These are phyloP conservation scores for Incumbomyces lentus DNA, from an alignment of 2,329 filamentous ascomycete genomes.

Conservation along the genomic window DNA sequence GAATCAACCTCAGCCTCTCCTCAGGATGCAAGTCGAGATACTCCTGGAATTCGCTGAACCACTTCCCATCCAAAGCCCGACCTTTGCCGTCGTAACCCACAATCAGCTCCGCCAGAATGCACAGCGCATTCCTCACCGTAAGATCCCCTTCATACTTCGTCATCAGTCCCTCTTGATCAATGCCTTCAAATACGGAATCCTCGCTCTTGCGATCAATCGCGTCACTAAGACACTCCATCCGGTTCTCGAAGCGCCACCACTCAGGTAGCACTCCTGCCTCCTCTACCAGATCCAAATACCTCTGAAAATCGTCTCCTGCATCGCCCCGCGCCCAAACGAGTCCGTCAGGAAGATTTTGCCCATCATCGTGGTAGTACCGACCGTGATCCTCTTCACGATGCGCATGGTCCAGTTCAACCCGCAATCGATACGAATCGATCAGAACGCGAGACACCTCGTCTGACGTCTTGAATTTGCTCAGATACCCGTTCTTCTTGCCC, in stretches of 20 bases:
- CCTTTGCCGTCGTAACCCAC: slow-evolving; percentile 21
- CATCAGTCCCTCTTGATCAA: slow-evolving; percentile 18
- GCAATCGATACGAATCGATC: slow-evolving; percentile 24
- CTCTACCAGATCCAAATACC: slow-evolving; percentile 28
- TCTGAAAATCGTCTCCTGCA: slow-evolving; percentile 26
- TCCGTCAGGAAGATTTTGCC: slow-evolving; percentile 26
- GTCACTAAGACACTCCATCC: slow-evolving; percentile 17
- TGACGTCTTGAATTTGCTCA: slow-evolving; percentile 17
- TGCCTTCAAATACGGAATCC: slow-evolving; percentile 15
- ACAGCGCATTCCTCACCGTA: slow-evolving; percentile 15
- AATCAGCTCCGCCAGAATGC: slow-evolving; percentile 18
- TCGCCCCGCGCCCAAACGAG: slow-evolving; percentile 22
- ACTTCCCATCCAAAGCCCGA: slow-evolving; percentile 16
- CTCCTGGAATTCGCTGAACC: slow-evolving; percentile 31
- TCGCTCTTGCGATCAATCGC: slow-evolving; percentile 17
- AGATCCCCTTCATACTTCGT: slow-evolving; percentile 18
- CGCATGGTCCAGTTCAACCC: slow-evolving; percentile 22
- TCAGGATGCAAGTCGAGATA: slow-evolving; percentile 24
- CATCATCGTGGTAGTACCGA: slow-evolving; percentile 15
- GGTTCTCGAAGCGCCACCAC: slow-evolving; percentile 19
- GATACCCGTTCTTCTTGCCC: slow-evolving; percentile 17
- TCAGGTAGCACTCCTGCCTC: slow-evolving; percentile 29
- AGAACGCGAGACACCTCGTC: slow-evolving; percentile 20
- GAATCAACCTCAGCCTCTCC: slow-evolving; percentile 21
- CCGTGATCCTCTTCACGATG: slow-evolving; percentile 19